Evolutionary conservation across 2,329 filamentous ascomycete genomes (phyloP), one percentile per base, ranked within the genome.

Genomic region (Trichophyton benhamiae): DNA sequence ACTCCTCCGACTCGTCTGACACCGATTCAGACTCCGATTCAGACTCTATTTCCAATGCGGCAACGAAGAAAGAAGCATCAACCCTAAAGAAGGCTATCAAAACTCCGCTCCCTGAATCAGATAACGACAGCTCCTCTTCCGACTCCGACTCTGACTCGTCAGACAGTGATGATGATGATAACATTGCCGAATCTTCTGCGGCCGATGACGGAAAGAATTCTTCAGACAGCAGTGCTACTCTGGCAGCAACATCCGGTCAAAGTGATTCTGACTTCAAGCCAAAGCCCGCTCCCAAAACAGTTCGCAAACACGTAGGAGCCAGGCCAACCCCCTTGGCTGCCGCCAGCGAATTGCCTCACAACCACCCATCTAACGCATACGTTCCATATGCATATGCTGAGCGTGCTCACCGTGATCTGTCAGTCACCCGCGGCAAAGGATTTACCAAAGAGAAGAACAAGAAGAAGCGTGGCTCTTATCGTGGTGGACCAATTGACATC

Each of bases 401-500:
- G 68, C 85, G 85, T 67, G 95, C 95, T 7, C 89, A 91, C 71
- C 83, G 90, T 67, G 91, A 96, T 72, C 78, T 99, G 65, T 89
- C 91, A 57, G 83, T 96, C 44, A 97, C 92, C 36, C 89, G 87
- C 73, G 94, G 94, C 69, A 97, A 96, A 78, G 91, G 90, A 3
- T 99, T 99, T 77, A 97, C 92, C 63, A 99, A 99, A 80, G 94
- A 97, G 80, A 99, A 99, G 85, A 99, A 99, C 78, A 99, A 99
- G 82, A 94, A 91, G 82, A 91, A 91, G 82, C 82, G 85, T 68
- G 94, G 94, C 58, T 89, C 87, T 66, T 99, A 96, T 80, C 85
- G 88, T 57, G 94, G 94, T 52, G 94, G 94, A 5, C 76, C 82
- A 59, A 95, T 99, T 69, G 91, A 99, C 72, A 88, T 92, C 60